Conservation (phyloP, 495 filamentous ascomycete genomes). For the Daldinia vernicosa region DNA sequence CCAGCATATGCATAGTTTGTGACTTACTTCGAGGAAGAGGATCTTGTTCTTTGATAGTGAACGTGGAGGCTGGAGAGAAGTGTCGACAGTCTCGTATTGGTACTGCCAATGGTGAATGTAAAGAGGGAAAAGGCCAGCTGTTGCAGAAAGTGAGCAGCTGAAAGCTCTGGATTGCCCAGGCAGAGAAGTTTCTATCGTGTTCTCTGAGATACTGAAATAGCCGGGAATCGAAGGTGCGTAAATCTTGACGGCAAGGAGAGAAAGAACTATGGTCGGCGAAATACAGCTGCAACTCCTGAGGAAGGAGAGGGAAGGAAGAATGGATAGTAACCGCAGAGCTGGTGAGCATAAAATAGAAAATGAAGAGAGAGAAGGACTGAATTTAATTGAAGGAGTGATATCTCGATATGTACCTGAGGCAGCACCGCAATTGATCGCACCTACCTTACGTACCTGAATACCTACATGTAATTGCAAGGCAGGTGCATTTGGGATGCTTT, state of each 20-base stretch:
- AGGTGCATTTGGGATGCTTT: too few species aligned
- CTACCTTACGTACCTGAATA: too few species aligned
- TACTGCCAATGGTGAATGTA: neutral
- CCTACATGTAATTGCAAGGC: too few species aligned
- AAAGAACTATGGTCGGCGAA: neutral
- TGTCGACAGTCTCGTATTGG: neutral
- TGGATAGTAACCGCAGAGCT: neutral
- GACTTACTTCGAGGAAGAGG: neutral
- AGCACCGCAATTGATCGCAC: too few species aligned
- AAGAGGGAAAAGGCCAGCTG: neutral
- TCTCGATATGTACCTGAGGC: neutral
- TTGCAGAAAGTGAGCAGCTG: neutral
- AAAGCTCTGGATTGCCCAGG: neutral
- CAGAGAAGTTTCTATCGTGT: neutral
- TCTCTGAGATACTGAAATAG: neutral
- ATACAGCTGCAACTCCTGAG: neutral
- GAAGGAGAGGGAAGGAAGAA: neutral
- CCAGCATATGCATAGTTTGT: neutral
- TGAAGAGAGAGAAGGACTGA: neutral
- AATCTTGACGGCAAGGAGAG: neutral
- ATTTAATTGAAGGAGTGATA: neutral
- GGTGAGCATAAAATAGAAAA: neutral
- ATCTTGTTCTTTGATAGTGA: neutral
- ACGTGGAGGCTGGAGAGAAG: too few species aligned
- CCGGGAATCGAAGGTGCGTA: neutral